Base-by-base conservation (phyloP, 2,329 filamentous ascomycete species). In the Didymella glomerata region DNA sequence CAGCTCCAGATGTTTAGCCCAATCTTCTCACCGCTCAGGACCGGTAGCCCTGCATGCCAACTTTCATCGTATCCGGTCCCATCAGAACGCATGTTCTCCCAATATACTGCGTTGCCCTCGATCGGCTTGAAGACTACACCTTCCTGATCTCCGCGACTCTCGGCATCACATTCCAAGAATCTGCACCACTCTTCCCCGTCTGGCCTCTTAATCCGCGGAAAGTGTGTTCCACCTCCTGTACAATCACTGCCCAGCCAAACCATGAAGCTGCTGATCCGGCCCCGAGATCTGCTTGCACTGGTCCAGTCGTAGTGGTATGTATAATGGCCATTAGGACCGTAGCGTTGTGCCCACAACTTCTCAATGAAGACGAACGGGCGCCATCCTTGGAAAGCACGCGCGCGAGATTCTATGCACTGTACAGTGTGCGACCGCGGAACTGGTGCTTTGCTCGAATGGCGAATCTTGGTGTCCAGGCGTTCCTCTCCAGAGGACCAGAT, bases 1-100 rank as follows among this genome's bases (percentile, higher is more conserved):
- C 85, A 88, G 73, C 83, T 87, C 86, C 86, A 88, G 61, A 88
- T 86, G 75, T 88, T 88, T 74, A 88, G 72, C 0, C 86, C 86
- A 56, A 88, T 80, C 77, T 88, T 88, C 36, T 76, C 79, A 2
- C 86, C 86, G 40, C 73, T 78, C 48, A 75, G 73, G 0, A 88
- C 85, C 9, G 86, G 85, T 68, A 87, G 76, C 5, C 84, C 85
- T 42, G 85, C 85, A 79, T 88, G 86, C 79, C 85, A 85, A 30
- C 83, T 85, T 73, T 88, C 84, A 57, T 80, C 77, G 67, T 85
- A 86, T 13, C 85, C 85, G 22, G 75, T 78, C 2, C 86, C 85
- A 72, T 87, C 83, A 0, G 76, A 61, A 38, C 82, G 77, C 56
- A 88, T 77, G 71, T 88, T 88, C 75, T 84, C 82, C 86, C 86